These are phyloP conservation scores for Fusarium sp. DNA, from an alignment of 2,329 filamentous ascomycete genomes.

Conservation along the genomic window DNA sequence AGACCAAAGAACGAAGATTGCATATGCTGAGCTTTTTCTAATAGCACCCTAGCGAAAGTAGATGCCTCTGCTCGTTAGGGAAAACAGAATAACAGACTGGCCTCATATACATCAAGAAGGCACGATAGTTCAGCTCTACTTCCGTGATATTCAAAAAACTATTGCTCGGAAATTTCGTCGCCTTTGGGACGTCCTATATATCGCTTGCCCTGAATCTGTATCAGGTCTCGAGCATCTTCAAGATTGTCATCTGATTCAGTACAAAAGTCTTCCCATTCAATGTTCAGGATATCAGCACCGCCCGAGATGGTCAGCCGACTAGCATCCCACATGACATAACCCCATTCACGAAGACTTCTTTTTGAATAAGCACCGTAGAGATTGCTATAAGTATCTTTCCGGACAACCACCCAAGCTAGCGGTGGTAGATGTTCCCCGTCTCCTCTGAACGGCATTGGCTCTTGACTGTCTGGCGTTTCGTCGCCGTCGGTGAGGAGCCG, in stretches of 20 bases:
- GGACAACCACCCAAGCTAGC: neutral
- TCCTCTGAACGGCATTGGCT: neutral
- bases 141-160: neutral
- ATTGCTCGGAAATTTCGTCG: neutral
- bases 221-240: neutral
- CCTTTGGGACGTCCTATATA: no score
- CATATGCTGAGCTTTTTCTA: neutral
- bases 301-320: neutral
- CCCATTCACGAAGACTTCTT: neutral
- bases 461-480: neutral
- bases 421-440: neutral
- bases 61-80: neutral
- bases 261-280: neutral
- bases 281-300: neutral
- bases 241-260: neutral
- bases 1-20: neutral
- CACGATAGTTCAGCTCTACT: neutral
- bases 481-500: neutral
- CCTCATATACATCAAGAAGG: no score
- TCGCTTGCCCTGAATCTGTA: no score
- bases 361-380: neutral
- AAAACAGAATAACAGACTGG: no score
- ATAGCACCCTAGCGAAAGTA: neutral
- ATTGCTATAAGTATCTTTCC: neutral
- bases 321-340: slow-evolving; percentile 13